phyloP scores from a whole-genome alignment of 352 stramenopile genomes.

The Halophytophthora batemanensis region DNA sequence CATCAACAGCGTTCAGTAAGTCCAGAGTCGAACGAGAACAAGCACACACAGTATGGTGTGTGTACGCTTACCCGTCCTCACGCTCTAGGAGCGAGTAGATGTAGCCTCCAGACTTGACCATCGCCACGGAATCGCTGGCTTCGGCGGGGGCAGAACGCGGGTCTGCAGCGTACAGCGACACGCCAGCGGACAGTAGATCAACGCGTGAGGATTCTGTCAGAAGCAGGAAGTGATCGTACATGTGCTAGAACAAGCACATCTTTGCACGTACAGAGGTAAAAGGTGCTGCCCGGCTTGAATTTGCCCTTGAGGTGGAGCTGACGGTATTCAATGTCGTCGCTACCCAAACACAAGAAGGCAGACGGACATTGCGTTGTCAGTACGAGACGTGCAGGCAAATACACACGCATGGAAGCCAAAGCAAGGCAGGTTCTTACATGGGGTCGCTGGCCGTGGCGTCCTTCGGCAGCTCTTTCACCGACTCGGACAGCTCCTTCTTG shows the following conservation, averaged over 20 bases:
- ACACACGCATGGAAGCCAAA: neutral
- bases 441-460: constrained; percentile 53
- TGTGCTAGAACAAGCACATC: neutral
- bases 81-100: constrained; percentile 81
- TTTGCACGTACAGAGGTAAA: constrained; percentile 64
- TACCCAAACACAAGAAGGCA: constrained; percentile 8
- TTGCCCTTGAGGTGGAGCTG: constrained; percentile 63
- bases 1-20: constrained; percentile 3
- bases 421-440: constrained; percentile 29
- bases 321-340: constrained; percentile 79
- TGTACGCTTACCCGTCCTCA: constrained; percentile 46
- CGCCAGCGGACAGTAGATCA: neutral
- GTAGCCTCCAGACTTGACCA: constrained; percentile 81
- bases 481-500: constrained; percentile 67
- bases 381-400: neutral
- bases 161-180: constrained; percentile 40
- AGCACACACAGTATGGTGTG: neutral
- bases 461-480: constrained; percentile 55
- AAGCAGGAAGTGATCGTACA: neutral
- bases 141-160: constrained; percentile 80
- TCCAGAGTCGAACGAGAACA: neutral
- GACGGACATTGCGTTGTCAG: constrained; percentile 13
- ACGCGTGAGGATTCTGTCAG: constrained; percentile 3
- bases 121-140: constrained; percentile 69
- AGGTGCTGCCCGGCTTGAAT: constrained; percentile 71